phyloP scores from a whole-genome alignment of 2,329 filamentous ascomycete genomes.

The Pseudogymnoascus sp. region DNA sequence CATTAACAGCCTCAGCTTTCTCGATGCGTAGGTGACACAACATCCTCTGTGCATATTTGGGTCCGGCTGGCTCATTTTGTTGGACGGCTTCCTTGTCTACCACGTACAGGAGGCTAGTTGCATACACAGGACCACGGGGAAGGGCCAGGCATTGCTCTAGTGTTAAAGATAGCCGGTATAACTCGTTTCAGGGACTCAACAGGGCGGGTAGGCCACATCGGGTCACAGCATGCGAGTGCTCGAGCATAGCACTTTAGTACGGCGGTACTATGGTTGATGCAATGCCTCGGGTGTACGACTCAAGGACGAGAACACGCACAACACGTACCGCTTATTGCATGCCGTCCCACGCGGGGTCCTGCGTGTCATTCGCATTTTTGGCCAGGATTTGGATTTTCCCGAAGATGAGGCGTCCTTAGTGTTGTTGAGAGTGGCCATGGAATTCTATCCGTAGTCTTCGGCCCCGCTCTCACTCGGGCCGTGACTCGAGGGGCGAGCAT shows the following conservation, averaged over 20 bases:
- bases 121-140: neutral
- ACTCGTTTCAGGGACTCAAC: neutral
- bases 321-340: neutral
- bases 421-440: neutral
- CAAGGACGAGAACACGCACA: neutral
- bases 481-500: neutral
- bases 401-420: neutral
- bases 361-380: neutral
- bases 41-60: neutral
- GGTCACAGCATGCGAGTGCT: neutral
- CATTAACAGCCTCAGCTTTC: slow-evolving; percentile 3
- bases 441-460: neutral
- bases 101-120: neutral
- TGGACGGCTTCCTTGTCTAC: neutral
- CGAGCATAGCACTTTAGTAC: neutral
- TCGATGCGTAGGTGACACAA: neutral
- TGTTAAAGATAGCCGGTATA: neutral
- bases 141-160: neutral
- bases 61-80: neutral
- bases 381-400: neutral
- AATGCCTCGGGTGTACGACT: slow-evolving; percentile 1
- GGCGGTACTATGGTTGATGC: neutral
- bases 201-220: neutral
- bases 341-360: neutral
- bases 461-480: neutral